A percentile compares a stretch with the other conserved stretches of the same genome.
Evolutionary conservation across 2,329 filamentous ascomycete species (phyloP).

Genomic region (Penicillium vulpinum): DNA sequence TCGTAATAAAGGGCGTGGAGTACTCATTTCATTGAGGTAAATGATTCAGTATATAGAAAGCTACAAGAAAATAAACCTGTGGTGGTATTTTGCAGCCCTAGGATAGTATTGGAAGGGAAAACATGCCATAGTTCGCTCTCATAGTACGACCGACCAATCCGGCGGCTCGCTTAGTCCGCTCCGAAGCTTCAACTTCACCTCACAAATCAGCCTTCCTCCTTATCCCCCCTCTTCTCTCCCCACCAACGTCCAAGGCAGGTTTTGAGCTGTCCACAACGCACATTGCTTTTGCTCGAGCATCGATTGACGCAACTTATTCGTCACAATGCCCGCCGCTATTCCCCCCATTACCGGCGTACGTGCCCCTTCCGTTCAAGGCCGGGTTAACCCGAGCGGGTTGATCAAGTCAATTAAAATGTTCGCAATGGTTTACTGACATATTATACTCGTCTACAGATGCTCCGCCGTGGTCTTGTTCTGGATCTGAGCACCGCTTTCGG

Average conservation of each 20-base stretch:
- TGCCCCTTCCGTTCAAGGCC: slow-evolving; percentile 25
- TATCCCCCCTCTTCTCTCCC: slow-evolving; percentile 22
- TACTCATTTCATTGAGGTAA: neutral
- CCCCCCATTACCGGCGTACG: slow-evolving; percentile 51
- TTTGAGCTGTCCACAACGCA: slow-evolving; percentile 19
- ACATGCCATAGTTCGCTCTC: slow-evolving; percentile 5
- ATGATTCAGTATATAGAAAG: neutral
- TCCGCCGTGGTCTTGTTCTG: slow-evolving; percentile 65
- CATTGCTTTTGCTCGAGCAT: slow-evolving; percentile 6
- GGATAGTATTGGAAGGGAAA: neutral
- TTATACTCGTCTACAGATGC: slow-evolving; percentile 52
- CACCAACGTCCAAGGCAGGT: slow-evolving; percentile 27
- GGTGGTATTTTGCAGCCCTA: neutral
- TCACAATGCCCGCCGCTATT: slow-evolving; percentile 45
- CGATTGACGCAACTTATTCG: slow-evolving; percentile 17
- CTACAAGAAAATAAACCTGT: neutral
- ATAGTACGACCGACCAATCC: slow-evolving; percentile 30
- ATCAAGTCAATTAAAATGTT: slow-evolving; percentile 4
- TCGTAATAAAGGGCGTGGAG: neutral
- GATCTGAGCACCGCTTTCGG: slow-evolving; percentile 67
- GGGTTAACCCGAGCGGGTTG: slow-evolving; percentile 20
- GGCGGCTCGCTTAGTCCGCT: slow-evolving; percentile 41
- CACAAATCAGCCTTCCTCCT: slow-evolving; percentile 23
- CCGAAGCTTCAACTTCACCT: slow-evolving; percentile 40
- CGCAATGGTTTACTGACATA: slow-evolving; percentile 18